Evolutionary conservation across 1,284 basidiomycete genomes (phyloP).

Genomic region (Tilletia indica): DNA sequence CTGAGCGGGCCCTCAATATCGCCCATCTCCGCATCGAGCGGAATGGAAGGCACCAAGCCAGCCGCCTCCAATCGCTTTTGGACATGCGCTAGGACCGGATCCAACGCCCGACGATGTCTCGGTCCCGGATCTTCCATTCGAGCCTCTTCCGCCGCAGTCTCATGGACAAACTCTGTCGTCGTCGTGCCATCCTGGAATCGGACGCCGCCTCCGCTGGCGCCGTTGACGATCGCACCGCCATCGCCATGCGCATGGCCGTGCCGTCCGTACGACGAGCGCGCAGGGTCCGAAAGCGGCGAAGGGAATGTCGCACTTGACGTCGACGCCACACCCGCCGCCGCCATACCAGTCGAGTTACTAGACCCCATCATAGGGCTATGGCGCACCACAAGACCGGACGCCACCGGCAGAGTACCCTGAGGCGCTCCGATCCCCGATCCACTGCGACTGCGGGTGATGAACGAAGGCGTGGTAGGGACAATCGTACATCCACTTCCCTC

Average conservation of each 20-base stretch:
- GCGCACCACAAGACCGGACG: background rate
- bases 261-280: background rate
- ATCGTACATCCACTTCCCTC: background rate
- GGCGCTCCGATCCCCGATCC: background rate
- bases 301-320: background rate
- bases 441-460: conserved; percentile 2
- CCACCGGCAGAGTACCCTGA: background rate
- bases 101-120: conserved; percentile 30
- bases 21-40: conserved; percentile 47
- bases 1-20: conserved; percentile 39
- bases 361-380: background rate
- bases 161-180: background rate
- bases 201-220: too few relatives aligned
- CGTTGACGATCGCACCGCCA: background rate
- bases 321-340: background rate
- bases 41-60: conserved; percentile 45
- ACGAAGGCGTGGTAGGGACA: background rate
- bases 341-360: background rate
- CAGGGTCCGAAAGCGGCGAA: background rate
- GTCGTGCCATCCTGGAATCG: background rate
- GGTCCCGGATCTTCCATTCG: background rate
- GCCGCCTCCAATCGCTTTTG: conserved; percentile 46
- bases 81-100: conserved; percentile 36
- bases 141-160: background rate
- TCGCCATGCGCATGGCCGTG: background rate